These are phyloP conservation scores for Casuarina glauca DNA, from an alignment of 306 rosid genomes.

Conservation along the genomic window DNA sequence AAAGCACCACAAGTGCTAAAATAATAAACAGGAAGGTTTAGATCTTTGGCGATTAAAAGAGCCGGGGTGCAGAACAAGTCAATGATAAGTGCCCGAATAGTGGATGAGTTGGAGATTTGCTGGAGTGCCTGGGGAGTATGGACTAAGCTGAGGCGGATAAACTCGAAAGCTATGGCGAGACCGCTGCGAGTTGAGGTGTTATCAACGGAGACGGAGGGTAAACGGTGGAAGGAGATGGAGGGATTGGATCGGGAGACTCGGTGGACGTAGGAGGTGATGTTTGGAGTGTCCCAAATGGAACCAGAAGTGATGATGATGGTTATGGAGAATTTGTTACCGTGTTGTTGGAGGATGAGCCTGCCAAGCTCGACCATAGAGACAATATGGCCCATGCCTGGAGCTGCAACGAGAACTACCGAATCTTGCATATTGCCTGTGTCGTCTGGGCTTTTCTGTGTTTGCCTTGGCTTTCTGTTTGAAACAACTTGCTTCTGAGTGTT, in stretches of 20 bases:
- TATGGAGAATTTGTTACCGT: conserved; percentile 22
- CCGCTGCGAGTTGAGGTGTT: background rate
- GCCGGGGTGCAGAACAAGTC: conserved; percentile 32
- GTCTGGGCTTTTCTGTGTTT: too few relatives aligned
- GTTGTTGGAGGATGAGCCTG: conserved; percentile 30
- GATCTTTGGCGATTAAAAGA: conserved; percentile 8
- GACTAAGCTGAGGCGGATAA: conserved; percentile 23
- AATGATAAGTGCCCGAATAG: conserved; percentile 28
- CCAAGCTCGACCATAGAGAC: conserved; percentile 45
- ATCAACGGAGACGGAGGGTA: conserved; percentile 18
- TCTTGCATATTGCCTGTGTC: background rate
- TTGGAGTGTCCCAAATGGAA: background rate
- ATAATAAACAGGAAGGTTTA: conserved; percentile 31
- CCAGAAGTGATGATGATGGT: conserved; percentile 32
- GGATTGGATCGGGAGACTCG: conserved; percentile 29
- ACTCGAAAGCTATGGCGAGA: background rate
- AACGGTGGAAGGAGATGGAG: conserved; percentile 32
- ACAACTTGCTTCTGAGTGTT: too few relatives aligned
- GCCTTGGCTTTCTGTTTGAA: too few relatives aligned
- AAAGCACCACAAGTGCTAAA: conserved; percentile 31
- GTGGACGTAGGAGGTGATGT: conserved; percentile 19
- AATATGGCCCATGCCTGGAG: conserved; percentile 39
- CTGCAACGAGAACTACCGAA: conserved; percentile 26
- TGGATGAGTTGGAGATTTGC: conserved; percentile 13
- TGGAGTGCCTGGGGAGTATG: conserved; percentile 14